Percentiles rank a stretch among this genome's conserved stretches.
Evolutionary conservation across 1,284 basidiomycete genomes (phyloP).

Genomic region (Boletellus sp.): DNA sequence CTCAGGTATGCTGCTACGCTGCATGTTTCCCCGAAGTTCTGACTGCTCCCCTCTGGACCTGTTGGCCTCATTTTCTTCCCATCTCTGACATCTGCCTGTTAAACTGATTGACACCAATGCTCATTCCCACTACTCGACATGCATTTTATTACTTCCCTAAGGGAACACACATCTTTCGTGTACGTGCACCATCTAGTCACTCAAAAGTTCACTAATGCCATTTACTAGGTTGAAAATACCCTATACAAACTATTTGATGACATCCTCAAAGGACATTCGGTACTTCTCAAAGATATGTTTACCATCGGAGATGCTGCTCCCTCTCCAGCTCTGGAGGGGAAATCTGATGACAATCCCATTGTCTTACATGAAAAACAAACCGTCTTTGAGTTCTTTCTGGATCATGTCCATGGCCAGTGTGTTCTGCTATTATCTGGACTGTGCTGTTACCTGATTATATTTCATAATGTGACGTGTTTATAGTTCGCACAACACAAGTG

Average conservation of each 20-base stretch:
- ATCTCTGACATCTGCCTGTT: too few relatives aligned
- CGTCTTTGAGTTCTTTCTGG: conserved; percentile 7
- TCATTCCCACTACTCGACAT: too few relatives aligned
- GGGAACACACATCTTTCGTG: not conserved
- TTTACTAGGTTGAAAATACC: not conserved
- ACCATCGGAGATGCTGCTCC: not conserved
- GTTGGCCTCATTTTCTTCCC: too few relatives aligned
- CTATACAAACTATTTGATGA: conserved; percentile 2
- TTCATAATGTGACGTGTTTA: not conserved
- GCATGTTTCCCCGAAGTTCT: too few relatives aligned
- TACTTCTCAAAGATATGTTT: conserved; percentile 2
- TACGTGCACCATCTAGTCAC: too few relatives aligned
- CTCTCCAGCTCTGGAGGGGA: not conserved
- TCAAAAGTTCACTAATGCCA: not conserved
- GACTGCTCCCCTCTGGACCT: too few relatives aligned
- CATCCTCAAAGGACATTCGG: not conserved
- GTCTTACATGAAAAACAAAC: not conserved
- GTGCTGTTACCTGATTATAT: too few relatives aligned
- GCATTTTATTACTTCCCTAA: not conserved
- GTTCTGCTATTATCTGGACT: too few relatives aligned
- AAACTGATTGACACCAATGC: too few relatives aligned
- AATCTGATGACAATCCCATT: not conserved
- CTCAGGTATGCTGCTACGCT: too few relatives aligned
- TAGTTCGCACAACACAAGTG: not conserved
- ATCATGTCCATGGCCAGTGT: conserved; percentile 4